Conservation (phyloP, 331 rosid genomes). For the Cucumis variabilis region DNA sequence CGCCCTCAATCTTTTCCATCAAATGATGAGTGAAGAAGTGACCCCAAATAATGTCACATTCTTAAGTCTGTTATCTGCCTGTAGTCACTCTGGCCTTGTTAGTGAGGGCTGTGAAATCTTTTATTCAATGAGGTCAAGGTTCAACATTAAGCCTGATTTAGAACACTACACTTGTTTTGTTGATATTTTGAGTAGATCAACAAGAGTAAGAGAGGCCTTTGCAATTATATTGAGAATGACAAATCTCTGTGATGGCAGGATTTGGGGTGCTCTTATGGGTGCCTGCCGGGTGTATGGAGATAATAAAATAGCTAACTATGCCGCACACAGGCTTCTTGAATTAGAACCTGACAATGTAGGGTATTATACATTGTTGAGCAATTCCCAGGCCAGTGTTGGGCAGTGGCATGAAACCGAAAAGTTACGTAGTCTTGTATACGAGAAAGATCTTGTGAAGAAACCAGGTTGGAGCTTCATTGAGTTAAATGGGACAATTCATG, state of each 20-base stretch:
- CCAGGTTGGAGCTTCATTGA: constrained; percentile 70
- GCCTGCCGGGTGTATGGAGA: constrained; percentile 59
- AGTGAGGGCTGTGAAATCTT: constrained; percentile 59
- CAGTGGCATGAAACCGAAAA: constrained; percentile 65
- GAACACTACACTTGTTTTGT: constrained; percentile 73
- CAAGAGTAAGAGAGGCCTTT: constrained; percentile 61
- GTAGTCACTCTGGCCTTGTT: constrained; percentile 70
- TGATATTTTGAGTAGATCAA: constrained; percentile 60
- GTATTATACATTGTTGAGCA: constrained; percentile 57
- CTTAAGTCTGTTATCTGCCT: constrained; percentile 65
- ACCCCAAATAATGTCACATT: constrained; percentile 57
- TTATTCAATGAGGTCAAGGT: constrained; percentile 56
- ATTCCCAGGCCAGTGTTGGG: constrained; percentile 56
- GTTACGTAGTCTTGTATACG: constrained; percentile 50
- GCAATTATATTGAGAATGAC: constrained; percentile 52
- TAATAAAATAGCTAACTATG: constrained; percentile 49
- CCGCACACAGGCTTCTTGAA: constrained; percentile 61
- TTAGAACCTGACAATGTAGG: constrained; percentile 64
- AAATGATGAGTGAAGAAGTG: constrained; percentile 49
- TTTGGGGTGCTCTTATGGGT: constrained; percentile 70
- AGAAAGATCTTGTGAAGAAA: constrained; percentile 56
- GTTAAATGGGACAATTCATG: constrained; percentile 45
- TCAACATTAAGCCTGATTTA: constrained; percentile 53
- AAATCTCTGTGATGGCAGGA: constrained; percentile 57
- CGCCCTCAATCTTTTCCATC: constrained; percentile 42